Base-by-base conservation (phyloP, 208 protist species). In the Trypanosoma platydactyli region DNA sequence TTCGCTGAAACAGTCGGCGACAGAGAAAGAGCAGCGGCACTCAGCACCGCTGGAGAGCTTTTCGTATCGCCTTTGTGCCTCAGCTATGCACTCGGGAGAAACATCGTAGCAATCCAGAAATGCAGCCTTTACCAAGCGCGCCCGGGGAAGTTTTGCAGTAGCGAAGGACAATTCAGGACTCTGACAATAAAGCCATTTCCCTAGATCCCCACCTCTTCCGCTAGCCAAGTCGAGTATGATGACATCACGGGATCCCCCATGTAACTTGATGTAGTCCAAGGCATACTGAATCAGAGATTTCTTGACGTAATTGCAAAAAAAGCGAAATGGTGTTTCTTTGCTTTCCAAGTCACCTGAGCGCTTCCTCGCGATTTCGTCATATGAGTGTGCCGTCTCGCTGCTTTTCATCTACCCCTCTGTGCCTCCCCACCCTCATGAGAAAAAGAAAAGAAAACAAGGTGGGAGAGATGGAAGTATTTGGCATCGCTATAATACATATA, bases 241-340 rank as follows among this genome's bases (percentile, higher is more conserved):
- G 16, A 68, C 68, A 1, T 68, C 68, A 9, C 38, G 58, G 15
- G 50, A 24, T 18, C 54, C 38, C 18, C 29, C 42, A 1, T 45
- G 44, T 20, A 46, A 15, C 56, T 61, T 62, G 52, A 80, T 50
- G 25, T 66, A 48, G 64, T 95, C 86, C 18, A 95, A 59, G 15
- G 83, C 73, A 54, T 66, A 81, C 49, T 95, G 89, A 74, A 95
- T 92, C 9, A 95, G 77, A 24, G 44, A 50, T 61, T 92, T 91
- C 69, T 95, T 95, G 4, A 95, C 83, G 56, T 79, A 95, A 56
- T 95, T 95, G 66, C 83, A 90, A 52, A 93, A 95, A 61, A 91
- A 86, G 0, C 89, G 82, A 68, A 95, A 95, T 20, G 89, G 80
- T 5, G 81, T 77, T 49, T 85, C 73, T 29, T 83, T 70, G 46